Evolutionary conservation across 176 grass and related monocot genomes (phyloP), one percentile per base, ranked within the genome.

Genomic region (Olyra latifolia): DNA sequence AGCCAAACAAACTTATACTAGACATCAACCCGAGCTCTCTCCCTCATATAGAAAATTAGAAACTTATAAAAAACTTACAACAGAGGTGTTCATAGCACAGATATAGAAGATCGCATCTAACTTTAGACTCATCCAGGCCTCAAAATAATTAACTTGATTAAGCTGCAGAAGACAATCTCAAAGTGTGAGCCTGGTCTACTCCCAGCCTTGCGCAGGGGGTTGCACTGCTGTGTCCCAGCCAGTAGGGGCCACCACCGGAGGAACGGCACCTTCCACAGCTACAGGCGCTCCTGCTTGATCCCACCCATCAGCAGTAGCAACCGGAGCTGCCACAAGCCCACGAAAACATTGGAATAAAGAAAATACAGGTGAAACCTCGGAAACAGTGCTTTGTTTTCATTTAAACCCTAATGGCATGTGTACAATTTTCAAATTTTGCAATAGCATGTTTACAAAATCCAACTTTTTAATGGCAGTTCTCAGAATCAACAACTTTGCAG

Each of bases 231-330:
- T 1, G 5, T 97, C 94, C 94, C 94, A 97, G 57, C 91, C 89
- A 72, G 87, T 24, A 53, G 88, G n/a, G 52, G 77, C 74, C 20
- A 66, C 78, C n/a, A 64, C 69, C 0, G 84, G 60, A 80, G 88
- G 38, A 60, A 49, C 42, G 0, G 25, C 84, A 41, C 57, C 82
- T n/a, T 90, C 88, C 10, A 40, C 56, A 48, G 78, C 62, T 41
- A 43, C 75, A 10, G 54, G 60, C 52, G 84, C 74, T 23, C 66
- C 84, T 19, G 78, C 85, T 24, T 58, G 49, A 72, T 91, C 94
- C 94, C 94, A 97, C 61, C 91, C 94, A 39, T 90, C 85, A 8
- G n/a, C 91, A 45, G 57, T 89, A 75, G 60, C 65, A 63, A 66
- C 86, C 2, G 91, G 81, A 82, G 91, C 91, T 91, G 91, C 59